Percentiles rank a stretch among this genome's conserved stretches.
These are phyloP conservation scores for Globisporangium uncinulatum DNA, from an alignment of 352 stramenopile species.

Conservation along the genomic window DNA sequence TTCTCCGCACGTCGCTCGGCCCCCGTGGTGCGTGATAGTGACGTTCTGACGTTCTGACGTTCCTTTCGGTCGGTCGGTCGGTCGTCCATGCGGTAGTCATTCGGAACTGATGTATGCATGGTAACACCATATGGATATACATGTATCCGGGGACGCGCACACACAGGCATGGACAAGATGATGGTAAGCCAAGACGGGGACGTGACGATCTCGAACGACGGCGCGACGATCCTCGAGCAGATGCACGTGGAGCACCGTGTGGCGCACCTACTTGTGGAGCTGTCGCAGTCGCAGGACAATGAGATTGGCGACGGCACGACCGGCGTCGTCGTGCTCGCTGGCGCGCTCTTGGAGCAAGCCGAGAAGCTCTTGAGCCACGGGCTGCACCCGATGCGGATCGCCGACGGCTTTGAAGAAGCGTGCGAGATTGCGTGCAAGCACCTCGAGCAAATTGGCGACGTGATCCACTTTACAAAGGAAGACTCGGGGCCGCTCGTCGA, in stretches of 20 bases:
- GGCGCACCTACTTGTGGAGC: conserved; percentile 97
- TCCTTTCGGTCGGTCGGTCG: background rate
- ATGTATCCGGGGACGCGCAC: too few species aligned
- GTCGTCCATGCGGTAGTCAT: background rate
- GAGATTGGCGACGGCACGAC: conserved; percentile 99
- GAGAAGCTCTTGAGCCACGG: conserved; percentile 95
- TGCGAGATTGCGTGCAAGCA: conserved; percentile 95
- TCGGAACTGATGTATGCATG: background rate
- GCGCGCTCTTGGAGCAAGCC: conserved; percentile 96
- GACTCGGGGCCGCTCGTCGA: conserved; percentile 94
- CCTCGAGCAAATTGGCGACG: conserved; percentile 94
- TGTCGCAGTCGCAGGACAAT: conserved; percentile 98
- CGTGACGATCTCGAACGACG: conserved; percentile 99
- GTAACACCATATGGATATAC: too few species aligned
- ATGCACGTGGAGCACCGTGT: conserved; percentile 99
- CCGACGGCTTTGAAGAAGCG: conserved; percentile 97
- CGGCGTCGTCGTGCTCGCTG: conserved; percentile 97
- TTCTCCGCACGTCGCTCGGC: conserved; percentile 97
- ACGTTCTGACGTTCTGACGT: too few species aligned
- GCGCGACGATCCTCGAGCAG: conserved; percentile 98
- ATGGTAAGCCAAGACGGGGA: conserved; percentile 98
- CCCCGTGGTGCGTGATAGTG: conserved; percentile 82
- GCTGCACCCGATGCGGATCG: conserved; percentile 98
- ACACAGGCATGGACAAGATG: conserved; percentile 98
- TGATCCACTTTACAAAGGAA: conserved; percentile 94